A percentile compares a stretch with the other conserved stretches of the same genome.
Evolutionary conservation across 129 eudicot genomes (phyloP).

Genomic region (Chrysanthemum makinoi): DNA sequence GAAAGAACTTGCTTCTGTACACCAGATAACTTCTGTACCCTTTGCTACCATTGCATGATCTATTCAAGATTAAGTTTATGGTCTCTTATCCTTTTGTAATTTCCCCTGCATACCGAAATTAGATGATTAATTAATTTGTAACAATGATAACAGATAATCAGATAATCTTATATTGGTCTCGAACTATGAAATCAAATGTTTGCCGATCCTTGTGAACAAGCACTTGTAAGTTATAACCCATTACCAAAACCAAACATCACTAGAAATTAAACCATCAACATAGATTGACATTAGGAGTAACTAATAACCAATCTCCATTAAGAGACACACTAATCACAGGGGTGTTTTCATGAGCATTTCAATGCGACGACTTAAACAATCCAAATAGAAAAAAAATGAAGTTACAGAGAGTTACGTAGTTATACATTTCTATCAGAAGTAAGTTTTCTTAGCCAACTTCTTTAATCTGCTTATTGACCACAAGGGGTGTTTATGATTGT

Average conservation of each 20-base stretch:
- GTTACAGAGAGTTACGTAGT: too few species aligned
- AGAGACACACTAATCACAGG: too few species aligned
- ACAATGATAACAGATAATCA: not conserved
- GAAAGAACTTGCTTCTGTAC: constrained; percentile 11
- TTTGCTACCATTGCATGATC: constrained; percentile 1
- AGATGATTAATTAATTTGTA: not conserved
- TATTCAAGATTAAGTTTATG: not conserved
- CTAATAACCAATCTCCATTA: too few species aligned
- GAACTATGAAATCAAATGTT: not conserved
- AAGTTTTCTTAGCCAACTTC: not conserved
- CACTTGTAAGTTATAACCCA: too few species aligned
- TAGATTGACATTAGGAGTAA: too few species aligned
- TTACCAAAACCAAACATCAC: too few species aligned
- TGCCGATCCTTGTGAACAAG: too few species aligned
- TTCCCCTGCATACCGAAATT: not conserved
- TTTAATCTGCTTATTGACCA: not conserved
- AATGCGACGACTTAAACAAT: too few species aligned
- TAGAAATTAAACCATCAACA: too few species aligned
- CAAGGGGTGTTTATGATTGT: not conserved
- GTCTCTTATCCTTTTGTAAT: not conserved
- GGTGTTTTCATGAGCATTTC: too few species aligned
- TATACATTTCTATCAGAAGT: not conserved
- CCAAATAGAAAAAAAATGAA: too few species aligned
- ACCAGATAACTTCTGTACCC: constrained; percentile 6
- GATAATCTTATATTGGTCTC: not conserved